Percentiles rank a stretch among this genome's conserved stretches.
Evolutionary conservation across 1,284 basidiomycete species (phyloP).

Genomic region (Abortiporus biennis): DNA sequence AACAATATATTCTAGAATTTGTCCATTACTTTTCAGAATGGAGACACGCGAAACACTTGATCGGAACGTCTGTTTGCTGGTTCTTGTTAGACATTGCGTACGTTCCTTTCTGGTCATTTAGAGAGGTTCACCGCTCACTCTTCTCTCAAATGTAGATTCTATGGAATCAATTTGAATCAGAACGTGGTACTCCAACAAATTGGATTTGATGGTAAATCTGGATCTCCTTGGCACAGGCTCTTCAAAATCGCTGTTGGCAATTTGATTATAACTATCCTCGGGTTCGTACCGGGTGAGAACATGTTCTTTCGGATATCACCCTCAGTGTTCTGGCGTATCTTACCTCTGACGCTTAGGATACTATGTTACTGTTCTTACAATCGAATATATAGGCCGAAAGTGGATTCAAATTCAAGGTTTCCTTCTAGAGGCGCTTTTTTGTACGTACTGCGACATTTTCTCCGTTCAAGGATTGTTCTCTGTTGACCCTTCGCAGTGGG

Average conservation of each 20-base stretch:
- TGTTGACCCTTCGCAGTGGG: constrained; percentile 35
- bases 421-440: constrained; percentile 60
- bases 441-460: constrained; percentile 25
- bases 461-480: not conserved
- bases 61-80: constrained; percentile 50
- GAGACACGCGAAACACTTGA: constrained; percentile 46
- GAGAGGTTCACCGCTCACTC: not conserved
- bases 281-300: constrained; percentile 70
- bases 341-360: too few relatives aligned
- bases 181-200: constrained; percentile 68
- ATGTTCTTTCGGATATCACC: too few relatives aligned
- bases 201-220: constrained; percentile 51
- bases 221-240: constrained; percentile 55
- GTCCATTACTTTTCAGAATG: constrained; percentile 48
- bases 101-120: constrained; percentile 12
- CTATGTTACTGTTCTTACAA: constrained; percentile 62
- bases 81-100: constrained; percentile 51
- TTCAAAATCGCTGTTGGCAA: constrained; percentile 63
- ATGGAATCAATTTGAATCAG: constrained; percentile 77
- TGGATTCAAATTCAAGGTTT: constrained; percentile 79
- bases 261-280: constrained; percentile 64
- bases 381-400: constrained; percentile 70
- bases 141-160: constrained; percentile 38
- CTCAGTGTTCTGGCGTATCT: too few relatives aligned
- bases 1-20: constrained; percentile 31